phyloP scores from a whole-genome alignment of 805 yeast genomes.

The Ascoidea asiatica region DNA sequence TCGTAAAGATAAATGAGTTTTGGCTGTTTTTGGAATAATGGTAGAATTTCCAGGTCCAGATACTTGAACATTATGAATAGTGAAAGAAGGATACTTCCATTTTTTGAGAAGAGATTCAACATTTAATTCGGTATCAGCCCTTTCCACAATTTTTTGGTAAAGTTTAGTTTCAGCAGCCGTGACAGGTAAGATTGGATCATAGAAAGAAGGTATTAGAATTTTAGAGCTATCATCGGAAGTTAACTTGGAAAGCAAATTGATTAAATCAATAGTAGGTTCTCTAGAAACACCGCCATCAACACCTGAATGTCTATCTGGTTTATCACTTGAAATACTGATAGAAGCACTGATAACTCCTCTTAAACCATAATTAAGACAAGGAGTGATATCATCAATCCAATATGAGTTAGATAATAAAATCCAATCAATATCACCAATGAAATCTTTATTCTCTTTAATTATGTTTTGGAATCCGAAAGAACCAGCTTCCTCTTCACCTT shows the following conservation, averaged over 20 bases:
- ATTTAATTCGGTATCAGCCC: conserved; percentile 16
- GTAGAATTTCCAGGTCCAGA: conserved; percentile 88
- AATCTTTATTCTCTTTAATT: conserved; percentile 31
- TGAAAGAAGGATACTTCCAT: conserved; percentile 86
- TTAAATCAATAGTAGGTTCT: conserved; percentile 82
- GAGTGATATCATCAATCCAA: conserved; percentile 83
- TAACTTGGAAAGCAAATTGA: conserved; percentile 55
- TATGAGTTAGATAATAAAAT: conserved; percentile 79
- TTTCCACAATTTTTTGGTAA: conserved; percentile 31
- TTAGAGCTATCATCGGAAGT: conserved; percentile 36
- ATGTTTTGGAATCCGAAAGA: conserved; percentile 72
- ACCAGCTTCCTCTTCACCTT: conserved; percentile 95
- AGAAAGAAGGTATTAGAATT: conserved; percentile 55
- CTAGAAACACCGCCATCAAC: conserved; percentile 86
- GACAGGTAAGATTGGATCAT: conserved; percentile 49
- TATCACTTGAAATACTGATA: conserved; percentile 56
- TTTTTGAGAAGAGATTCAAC: conserved; percentile 46
- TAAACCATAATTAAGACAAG: conserved; percentile 88
- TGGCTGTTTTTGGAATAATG: conserved; percentile 74
- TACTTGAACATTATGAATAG: conserved; percentile 71
- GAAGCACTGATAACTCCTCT: conserved; percentile 81
- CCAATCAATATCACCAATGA: conserved; percentile 78
- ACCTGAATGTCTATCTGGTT: conserved; percentile 90
- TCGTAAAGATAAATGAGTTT: conserved; percentile 68
- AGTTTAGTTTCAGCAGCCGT: conserved; percentile 42